phyloP scores from a whole-genome alignment of 257 asterid species.

The Gynochthodes officinalis region DNA sequence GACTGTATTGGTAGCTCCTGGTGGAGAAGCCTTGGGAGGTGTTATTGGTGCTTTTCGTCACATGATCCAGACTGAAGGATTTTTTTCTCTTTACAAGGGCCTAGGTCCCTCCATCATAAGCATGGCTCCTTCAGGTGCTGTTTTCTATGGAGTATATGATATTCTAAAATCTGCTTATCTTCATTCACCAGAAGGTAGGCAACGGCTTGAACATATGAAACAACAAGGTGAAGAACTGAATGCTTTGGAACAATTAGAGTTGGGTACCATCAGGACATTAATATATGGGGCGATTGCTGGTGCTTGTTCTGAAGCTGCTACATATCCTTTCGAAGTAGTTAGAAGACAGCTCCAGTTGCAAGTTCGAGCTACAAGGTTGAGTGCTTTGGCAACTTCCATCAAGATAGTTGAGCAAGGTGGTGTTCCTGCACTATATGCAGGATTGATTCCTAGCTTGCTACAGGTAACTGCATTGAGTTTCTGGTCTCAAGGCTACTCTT shows the following conservation, averaged over 20 bases:
- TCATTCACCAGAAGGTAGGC: constrained; percentile 72
- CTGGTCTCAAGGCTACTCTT: neutral
- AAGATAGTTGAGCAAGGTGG: constrained; percentile 90
- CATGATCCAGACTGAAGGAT: constrained; percentile 88
- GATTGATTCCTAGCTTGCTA: constrained; percentile 85
- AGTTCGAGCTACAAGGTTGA: constrained; percentile 67
- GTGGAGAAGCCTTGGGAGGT: constrained; percentile 97
- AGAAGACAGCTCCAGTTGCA: constrained; percentile 99
- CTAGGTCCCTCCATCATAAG: constrained; percentile 83
- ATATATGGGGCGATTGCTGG: constrained; percentile 94
- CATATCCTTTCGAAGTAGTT: constrained; percentile 97
- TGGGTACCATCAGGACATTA: constrained; percentile 78
- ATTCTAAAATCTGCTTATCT: constrained; percentile 79
- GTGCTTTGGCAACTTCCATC: constrained; percentile 68
- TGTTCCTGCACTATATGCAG: constrained; percentile 82
- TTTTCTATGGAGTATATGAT: constrained; percentile 90
- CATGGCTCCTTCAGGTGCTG: constrained; percentile 99
- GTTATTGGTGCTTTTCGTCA: constrained; percentile 68
- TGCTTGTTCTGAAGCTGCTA: constrained; percentile 92
- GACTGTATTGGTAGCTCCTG: constrained; percentile 97
- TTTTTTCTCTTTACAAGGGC: constrained; percentile 91
- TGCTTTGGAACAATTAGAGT: constrained; percentile 85
- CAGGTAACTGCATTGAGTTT: constrained; percentile 46
- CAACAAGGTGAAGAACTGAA: constrained; percentile 61
- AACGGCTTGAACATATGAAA: constrained; percentile 68